These are phyloP conservation scores for Scheffersomyces titani DNA, from an alignment of 1,139 yeast genomes.

Conservation along the genomic window DNA sequence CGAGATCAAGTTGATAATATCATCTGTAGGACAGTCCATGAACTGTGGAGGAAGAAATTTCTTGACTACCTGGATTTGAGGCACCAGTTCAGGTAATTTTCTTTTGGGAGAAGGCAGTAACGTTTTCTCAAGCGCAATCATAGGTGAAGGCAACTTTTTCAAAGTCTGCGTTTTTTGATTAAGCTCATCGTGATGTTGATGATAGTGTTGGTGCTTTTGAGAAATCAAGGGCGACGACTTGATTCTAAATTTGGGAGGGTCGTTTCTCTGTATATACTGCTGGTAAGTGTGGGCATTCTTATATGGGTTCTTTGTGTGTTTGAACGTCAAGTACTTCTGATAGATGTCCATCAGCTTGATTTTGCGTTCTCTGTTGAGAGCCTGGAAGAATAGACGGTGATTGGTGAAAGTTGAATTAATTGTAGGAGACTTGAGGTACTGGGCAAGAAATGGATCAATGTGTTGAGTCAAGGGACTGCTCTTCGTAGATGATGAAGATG, in stretches of 20 bases:
- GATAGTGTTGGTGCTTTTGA: not conserved
- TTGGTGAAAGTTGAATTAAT: conserved; percentile 16
- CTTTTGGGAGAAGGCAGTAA: conserved; percentile 5
- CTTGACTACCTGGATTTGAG: conserved; percentile 4
- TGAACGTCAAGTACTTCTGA: conserved; percentile 23
- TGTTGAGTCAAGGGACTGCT: conserved; percentile 2
- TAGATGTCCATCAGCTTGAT: conserved; percentile 27
- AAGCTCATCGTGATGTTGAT: not conserved
- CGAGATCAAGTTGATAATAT: conserved; percentile 68
- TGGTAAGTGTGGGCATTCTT: conserved; percentile 2
- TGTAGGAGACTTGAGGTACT: conserved; percentile 26
- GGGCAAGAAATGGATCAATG: conserved; percentile 28
- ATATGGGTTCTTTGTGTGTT: conserved; percentile 3
- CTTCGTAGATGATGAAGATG: not conserved
- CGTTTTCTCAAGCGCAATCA: not conserved
- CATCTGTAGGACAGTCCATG: conserved; percentile 68
- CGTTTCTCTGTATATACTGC: not conserved
- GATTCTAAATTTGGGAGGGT: not conserved
- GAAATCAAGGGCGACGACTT: not conserved
- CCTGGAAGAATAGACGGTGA: conserved; percentile 26
- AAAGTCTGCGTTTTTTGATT: not conserved
- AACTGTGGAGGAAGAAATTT: conserved; percentile 54
- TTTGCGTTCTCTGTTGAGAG: conserved; percentile 23
- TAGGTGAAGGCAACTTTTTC: not conserved
- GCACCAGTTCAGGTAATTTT: conserved; percentile 3